Conservation (phyloP, 225 moss, liverwort and hornwort species). For the Takakia lepidozioides region DNA sequence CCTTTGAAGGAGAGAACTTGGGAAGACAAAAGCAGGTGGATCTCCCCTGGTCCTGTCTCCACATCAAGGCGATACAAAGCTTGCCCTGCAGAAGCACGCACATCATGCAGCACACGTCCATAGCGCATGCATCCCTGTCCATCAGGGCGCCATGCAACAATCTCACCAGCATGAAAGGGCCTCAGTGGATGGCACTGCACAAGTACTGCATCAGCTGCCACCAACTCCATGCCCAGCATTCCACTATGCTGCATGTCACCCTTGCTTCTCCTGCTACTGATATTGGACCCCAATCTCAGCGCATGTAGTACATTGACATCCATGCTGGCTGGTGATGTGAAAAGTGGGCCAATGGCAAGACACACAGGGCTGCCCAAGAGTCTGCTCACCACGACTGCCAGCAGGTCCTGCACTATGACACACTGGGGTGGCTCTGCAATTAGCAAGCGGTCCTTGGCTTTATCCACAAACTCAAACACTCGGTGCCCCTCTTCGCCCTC, state of each 20-base stretch:
- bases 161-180: conserved; percentile 81
- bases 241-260: conserved; percentile 50
- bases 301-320: conserved; percentile 44
- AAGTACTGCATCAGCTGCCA: conserved; percentile 58
- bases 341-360: conserved; percentile 53
- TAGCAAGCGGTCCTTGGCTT: conserved; percentile 37
- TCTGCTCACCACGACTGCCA: conserved; percentile 69
- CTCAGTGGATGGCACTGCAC: conserved; percentile 81
- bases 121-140: conserved; percentile 58
- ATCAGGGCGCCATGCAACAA: conserved; percentile 76
- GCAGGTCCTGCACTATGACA: conserved; percentile 54
- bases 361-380: conserved; percentile 66
- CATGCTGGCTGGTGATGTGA: conserved; percentile 47
- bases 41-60: conserved; percentile 60
- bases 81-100: conserved; percentile 77
- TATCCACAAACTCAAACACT: conserved; percentile 70
- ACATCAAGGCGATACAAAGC: conserved; percentile 80
- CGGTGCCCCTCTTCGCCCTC: conserved; percentile 45
- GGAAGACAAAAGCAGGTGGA: conserved; percentile 62
- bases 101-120: conserved; percentile 71
- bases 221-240: conserved; percentile 56
- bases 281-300: conserved; percentile 48
- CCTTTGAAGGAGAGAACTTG: conserved; percentile 82
- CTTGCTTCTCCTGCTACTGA: conserved; percentile 18
- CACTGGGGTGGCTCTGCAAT: conserved; percentile 65